Evolutionary conservation across 129 eudicot genomes (phyloP).

Genomic region (Saposhnikovia divaricata): DNA sequence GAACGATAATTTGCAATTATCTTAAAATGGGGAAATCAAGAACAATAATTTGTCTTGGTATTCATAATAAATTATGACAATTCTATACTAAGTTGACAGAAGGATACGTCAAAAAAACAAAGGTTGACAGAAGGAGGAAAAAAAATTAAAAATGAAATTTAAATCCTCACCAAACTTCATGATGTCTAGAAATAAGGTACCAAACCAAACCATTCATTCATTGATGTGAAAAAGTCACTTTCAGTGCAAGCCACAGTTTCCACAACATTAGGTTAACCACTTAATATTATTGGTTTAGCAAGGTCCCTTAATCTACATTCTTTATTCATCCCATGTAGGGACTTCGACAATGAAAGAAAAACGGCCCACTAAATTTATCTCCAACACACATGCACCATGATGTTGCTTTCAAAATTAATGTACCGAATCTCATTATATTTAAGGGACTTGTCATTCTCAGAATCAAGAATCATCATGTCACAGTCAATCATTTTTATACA

Average conservation of each 20-base stretch:
- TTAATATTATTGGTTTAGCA: neutral
- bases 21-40: too few relatives aligned
- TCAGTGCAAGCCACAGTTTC: neutral
- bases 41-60: too few relatives aligned
- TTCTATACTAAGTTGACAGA: too few relatives aligned
- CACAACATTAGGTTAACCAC: slow-evolving; percentile 5
- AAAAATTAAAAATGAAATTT: neutral
- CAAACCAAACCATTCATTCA: neutral
- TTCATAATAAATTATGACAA: too few relatives aligned
- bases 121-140: too few relatives aligned
- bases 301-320: neutral
- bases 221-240: neutral
- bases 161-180: neutral
- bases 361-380: neutral
- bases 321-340: neutral
- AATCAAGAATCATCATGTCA: neutral
- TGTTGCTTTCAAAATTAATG: neutral
- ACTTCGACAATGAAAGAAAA: neutral
- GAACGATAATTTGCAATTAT: too few relatives aligned
- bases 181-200: neutral
- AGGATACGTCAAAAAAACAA: too few relatives aligned
- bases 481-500: neutral
- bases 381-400: neutral
- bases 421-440: neutral
- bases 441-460: neutral